Percentiles rank a stretch among this genome's conserved stretches.
Conservation (phyloP, 805 yeast genomes). For the Wickerhamomyces strasburgensis region DNA sequence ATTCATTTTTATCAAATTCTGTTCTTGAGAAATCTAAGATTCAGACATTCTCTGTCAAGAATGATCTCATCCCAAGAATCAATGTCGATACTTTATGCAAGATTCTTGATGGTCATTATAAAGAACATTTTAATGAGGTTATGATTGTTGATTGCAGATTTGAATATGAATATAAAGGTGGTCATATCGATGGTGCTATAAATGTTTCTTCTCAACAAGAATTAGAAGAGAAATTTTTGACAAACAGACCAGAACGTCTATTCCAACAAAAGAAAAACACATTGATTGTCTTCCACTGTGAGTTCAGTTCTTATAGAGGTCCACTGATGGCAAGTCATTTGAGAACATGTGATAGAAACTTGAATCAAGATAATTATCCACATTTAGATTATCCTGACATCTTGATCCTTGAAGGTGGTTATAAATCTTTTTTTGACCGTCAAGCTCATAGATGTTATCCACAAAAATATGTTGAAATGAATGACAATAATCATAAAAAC, state of each 20-base stretch:
- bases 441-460: conserved; percentile 63
- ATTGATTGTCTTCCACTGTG: conserved; percentile 86
- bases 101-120: conserved; percentile 52
- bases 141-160: conserved; percentile 83
- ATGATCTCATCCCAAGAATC: conserved; percentile 70
- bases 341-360: conserved; percentile 73
- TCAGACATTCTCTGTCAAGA: conserved; percentile 38
- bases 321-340: conserved; percentile 88
- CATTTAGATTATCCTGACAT: conserved; percentile 82
- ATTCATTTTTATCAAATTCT: conserved; percentile 12
- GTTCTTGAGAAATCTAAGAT: conserved; percentile 29
- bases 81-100: conserved; percentile 51
- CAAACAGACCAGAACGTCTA: conserved; percentile 11
- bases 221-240: conserved; percentile 53
- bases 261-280: conserved; percentile 28
- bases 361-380: conserved; percentile 76
- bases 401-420: conserved; percentile 86
- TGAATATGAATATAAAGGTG: conserved; percentile 87
- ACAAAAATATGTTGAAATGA: conserved; percentile 82
- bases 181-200: conserved; percentile 81
- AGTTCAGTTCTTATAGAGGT: conserved; percentile 89
- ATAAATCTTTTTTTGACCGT: conserved; percentile 65
- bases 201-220: conserved; percentile 70
- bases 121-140: conserved; percentile 36
- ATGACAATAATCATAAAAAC: conserved; percentile 48